Conservation (phyloP, 164 flowering plant species). For the Protea cynaroides region DNA sequence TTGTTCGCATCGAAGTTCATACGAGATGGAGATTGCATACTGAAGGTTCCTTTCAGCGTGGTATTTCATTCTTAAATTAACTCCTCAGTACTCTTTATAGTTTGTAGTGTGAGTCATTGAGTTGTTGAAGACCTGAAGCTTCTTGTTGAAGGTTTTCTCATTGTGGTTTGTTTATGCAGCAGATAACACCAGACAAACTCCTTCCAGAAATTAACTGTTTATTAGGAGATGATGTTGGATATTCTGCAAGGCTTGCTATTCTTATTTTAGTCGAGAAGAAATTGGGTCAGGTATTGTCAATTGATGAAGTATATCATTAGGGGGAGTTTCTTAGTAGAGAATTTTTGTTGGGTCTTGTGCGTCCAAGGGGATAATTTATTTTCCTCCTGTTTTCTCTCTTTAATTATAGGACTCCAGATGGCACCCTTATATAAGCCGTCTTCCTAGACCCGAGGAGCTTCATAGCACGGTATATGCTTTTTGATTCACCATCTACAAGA, state of each 20-base stretch:
- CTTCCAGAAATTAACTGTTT: conserved; percentile 35
- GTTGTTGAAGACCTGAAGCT: background rate
- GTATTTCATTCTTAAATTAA: conserved; percentile 25
- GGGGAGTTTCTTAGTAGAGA: background rate
- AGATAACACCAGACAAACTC: conserved; percentile 53
- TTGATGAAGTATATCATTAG: background rate
- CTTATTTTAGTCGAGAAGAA: conserved; percentile 55
- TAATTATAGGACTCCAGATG: conserved; percentile 69
- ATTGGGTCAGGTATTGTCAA: conserved; percentile 46
- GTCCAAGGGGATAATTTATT: background rate
- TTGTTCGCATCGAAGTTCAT: conserved; percentile 28
- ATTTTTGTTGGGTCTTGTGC: background rate
- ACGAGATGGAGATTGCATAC: conserved; percentile 54
- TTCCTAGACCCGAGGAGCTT: conserved; percentile 54
- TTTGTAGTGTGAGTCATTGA: background rate
- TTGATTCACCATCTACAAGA: background rate
- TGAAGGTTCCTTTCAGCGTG: conserved; percentile 66
- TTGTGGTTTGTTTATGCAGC: conserved; percentile 33
- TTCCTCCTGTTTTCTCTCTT: background rate
- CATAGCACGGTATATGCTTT: conserved; percentile 52
- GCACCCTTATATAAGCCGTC: conserved; percentile 65
- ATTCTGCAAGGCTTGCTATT: conserved; percentile 56
- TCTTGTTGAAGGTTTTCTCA: background rate
- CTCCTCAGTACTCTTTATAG: background rate
- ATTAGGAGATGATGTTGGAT: conserved; percentile 42